Evolutionary conservation across 2,329 filamentous ascomycete species (phyloP).

Genomic region (Aspergillus melleus): DNA sequence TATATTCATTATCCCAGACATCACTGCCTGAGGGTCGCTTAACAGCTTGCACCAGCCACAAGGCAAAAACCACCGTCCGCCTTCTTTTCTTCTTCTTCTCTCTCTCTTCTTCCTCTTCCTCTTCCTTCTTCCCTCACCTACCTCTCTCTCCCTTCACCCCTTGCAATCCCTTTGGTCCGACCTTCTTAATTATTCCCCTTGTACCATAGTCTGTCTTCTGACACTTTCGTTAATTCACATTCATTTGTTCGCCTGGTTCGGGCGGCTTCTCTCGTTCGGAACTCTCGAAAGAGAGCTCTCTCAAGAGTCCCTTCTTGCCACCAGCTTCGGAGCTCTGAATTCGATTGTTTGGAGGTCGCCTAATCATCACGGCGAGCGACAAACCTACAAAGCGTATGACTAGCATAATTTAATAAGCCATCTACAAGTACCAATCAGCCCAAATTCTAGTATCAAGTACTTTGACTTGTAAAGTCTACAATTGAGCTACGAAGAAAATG

Average conservation of each 20-base stretch:
- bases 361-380: conserved; percentile 32
- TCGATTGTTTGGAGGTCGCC: conserved; percentile 28
- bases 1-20: too few species aligned
- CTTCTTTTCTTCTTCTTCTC: conserved; percentile 24
- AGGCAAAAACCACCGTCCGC: conserved; percentile 20
- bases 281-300: conserved; percentile 37
- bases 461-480: too few species aligned
- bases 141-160: conserved; percentile 16
- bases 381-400: too few species aligned
- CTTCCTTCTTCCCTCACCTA: conserved; percentile 11
- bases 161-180: conserved; percentile 7
- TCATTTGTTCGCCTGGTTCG: conserved; percentile 1
- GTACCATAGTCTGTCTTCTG: conserved; percentile 21
- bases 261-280: conserved; percentile 12
- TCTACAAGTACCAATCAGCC: too few species aligned
- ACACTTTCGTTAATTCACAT: conserved; percentile 14
- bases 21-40: too few species aligned
- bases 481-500: too few species aligned
- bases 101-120: conserved; percentile 15
- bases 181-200: conserved; percentile 4
- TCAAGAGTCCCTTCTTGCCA: conserved; percentile 18
- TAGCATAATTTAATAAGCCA: too few species aligned
- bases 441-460: too few species aligned
- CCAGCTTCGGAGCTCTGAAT: conserved; percentile 23
- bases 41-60: conserved; percentile 16